Evolutionary conservation across 164 flowering plant species (phyloP).

Genomic region (Piper betle): DNA sequence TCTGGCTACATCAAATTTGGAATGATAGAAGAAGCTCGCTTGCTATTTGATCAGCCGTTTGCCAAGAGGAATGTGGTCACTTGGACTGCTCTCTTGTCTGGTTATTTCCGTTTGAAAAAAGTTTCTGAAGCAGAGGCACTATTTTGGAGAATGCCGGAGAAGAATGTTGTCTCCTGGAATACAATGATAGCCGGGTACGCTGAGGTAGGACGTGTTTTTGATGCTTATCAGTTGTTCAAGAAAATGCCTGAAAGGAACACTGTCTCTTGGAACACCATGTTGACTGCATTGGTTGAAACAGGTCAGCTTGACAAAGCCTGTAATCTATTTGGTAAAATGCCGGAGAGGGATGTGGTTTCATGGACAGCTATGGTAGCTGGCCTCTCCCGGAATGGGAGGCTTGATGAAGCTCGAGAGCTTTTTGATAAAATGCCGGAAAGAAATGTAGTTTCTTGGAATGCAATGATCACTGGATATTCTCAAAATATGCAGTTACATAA

Average conservation of each 20-base stretch:
- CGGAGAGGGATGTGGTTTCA: constrained; percentile 5
- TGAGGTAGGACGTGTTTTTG: constrained; percentile 2
- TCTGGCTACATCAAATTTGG: constrained; percentile 10
- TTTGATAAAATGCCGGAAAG: constrained; percentile 6
- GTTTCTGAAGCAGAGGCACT: constrained; percentile 11
- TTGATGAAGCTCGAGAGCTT: constrained; percentile 2
- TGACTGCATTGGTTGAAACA: constrained; percentile 6
- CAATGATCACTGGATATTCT: constrained; percentile 4
- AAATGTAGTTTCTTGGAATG: constrained; percentile 8
- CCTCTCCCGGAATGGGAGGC: constrained; percentile 2
- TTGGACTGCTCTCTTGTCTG: constrained; percentile 12
- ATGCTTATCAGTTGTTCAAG: constrained; percentile 4
- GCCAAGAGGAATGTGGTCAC: constrained; percentile 8
- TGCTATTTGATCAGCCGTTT: constrained; percentile 1
- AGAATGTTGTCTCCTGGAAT: constrained; percentile 12
- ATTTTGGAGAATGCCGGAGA: constrained; percentile 8
- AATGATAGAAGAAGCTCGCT: constrained; percentile 10
- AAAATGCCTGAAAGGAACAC: constrained; percentile 5
- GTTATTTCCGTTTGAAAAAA: constrained; percentile 4
- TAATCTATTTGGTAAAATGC: constrained; percentile 2
- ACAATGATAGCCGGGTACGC: constrained; percentile 11
- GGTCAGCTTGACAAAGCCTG: constrained; percentile 7
- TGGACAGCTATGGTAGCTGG: constrained; percentile 7
- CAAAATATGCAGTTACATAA: constrained; percentile 1
- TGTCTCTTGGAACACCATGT: constrained; percentile 11